These are phyloP conservation scores for Saccharomyces hybrid DNA, from an alignment of 1,139 yeast species.

Conservation along the genomic window DNA sequence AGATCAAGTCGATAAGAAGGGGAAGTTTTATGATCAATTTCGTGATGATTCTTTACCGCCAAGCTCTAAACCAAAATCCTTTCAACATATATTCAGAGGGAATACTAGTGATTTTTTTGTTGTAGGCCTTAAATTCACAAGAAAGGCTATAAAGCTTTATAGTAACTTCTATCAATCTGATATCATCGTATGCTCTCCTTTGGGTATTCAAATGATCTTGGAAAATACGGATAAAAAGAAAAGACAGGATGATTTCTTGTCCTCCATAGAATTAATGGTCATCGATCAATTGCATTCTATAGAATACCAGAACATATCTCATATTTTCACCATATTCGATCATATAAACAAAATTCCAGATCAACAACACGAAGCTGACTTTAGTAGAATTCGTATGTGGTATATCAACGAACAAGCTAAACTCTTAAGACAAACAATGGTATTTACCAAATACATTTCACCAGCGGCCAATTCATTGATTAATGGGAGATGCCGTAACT, in stretches of 20 bases:
- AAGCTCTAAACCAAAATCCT: conserved; percentile 71
- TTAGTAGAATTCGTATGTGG: conserved; percentile 89
- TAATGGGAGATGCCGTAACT: conserved; percentile 50
- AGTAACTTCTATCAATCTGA: conserved; percentile 83
- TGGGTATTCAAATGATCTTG: conserved; percentile 77
- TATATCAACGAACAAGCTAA: conserved; percentile 77
- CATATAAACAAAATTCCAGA: conserved; percentile 71
- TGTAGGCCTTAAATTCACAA: conserved; percentile 79
- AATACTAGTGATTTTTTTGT: conserved; percentile 90
- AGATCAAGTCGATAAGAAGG: conserved; percentile 73
- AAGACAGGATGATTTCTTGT: conserved; percentile 60
- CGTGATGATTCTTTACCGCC: conserved; percentile 45
- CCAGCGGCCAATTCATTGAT: conserved; percentile 72
- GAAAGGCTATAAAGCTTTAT: conserved; percentile 78
- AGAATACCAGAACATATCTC: conserved; percentile 93
- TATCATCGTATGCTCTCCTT: conserved; percentile 82
- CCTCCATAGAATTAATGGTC: conserved; percentile 76
- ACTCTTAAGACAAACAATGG: conserved; percentile 66
- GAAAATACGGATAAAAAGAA: conserved; percentile 49
- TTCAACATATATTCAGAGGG: conserved; percentile 72
- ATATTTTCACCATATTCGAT: conserved; percentile 59
- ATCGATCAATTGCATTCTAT: conserved; percentile 81
- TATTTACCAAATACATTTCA: conserved; percentile 65
- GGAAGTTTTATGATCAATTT: conserved; percentile 68
- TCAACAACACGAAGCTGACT: conserved; percentile 78